These are phyloP conservation scores for Microthlaspi erraticum DNA, from an alignment of 345 rosid species.

Conservation along the genomic window DNA sequence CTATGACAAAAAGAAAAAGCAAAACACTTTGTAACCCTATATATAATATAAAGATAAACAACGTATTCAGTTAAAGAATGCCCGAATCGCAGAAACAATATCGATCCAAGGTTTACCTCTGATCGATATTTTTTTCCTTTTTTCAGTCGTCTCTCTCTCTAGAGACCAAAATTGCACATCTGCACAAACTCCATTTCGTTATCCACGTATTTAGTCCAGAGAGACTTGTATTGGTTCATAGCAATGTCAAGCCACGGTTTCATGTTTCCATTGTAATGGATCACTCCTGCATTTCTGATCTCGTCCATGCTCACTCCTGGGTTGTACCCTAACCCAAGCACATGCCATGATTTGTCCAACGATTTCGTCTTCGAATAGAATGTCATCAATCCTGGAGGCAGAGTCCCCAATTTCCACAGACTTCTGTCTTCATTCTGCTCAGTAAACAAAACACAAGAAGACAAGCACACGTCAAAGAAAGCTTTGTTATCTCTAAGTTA, in stretches of 20 bases:
- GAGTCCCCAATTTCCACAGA: constrained; percentile 76
- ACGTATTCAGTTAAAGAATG: constrained; percentile 45
- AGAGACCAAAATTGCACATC: constrained; percentile 87
- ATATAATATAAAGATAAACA: constrained; percentile 36
- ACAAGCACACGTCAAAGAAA: background rate
- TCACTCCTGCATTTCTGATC: constrained; percentile 82
- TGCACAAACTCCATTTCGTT: constrained; percentile 77
- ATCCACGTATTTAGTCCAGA: constrained; percentile 91
- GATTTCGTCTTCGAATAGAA: constrained; percentile 85
- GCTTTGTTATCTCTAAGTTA: background rate
- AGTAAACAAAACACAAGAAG: background rate
- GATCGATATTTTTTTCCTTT: constrained; percentile 15
- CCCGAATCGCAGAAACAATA: constrained; percentile 18
- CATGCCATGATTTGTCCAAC: constrained; percentile 91
- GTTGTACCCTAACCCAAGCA: constrained; percentile 90
- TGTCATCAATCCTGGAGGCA: constrained; percentile 87
- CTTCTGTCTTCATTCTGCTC: constrained; percentile 72
- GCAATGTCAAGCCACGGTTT: constrained; percentile 98
- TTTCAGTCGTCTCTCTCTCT: constrained; percentile 35
- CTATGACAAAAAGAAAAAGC: constrained; percentile 34
- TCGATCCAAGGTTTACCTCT: constrained; percentile 36
- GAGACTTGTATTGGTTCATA: constrained; percentile 83
- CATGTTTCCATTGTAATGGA: constrained; percentile 95
- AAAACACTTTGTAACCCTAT: constrained; percentile 39
- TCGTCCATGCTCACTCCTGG: constrained; percentile 87